A percentile compares a stretch with the other conserved stretches of the same genome.
phyloP scores from a whole-genome alignment of 345 rosid species.

The Eucalyptus paniculata region DNA sequence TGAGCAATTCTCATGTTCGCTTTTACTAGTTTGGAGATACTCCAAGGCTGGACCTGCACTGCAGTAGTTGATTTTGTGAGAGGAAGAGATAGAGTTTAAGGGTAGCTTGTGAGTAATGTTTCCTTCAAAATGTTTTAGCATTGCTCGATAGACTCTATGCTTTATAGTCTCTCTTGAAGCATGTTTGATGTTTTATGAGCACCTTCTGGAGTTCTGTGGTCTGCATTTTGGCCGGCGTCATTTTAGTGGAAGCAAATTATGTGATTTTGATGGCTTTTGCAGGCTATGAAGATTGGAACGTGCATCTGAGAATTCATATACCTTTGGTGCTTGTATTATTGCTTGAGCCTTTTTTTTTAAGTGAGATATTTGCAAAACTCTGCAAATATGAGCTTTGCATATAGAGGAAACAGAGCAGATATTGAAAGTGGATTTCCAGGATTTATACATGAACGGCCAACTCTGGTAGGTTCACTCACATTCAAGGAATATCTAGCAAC shows the following conservation, averaged over 20 bases:
- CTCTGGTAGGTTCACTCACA: conserved; percentile 34
- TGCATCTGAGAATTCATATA: neutral
- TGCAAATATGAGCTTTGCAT: conserved; percentile 70
- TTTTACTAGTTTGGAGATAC: neutral
- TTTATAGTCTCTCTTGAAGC: neutral
- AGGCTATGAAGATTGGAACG: neutral
- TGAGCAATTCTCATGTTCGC: neutral
- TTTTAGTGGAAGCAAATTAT: neutral
- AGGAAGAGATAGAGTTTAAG: neutral
- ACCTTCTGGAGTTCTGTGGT: neutral
- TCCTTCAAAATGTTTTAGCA: neutral
- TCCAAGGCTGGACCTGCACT: neutral
- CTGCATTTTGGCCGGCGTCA: neutral
- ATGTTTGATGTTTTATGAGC: neutral
- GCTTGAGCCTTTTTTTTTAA: neutral
- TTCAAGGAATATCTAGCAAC: neutral
- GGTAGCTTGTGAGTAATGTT: neutral
- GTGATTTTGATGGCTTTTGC: neutral
- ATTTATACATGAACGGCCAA: conserved; percentile 57
- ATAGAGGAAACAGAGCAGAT: conserved; percentile 76
- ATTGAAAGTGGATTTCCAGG: conserved; percentile 68
- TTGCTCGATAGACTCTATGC: neutral
- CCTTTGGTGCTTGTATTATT: neutral
- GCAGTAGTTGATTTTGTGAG: neutral
- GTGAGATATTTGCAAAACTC: neutral